Evolutionary conservation across 495 filamentous ascomycete species (phyloP).

Genomic region (Penicillium bialowiezense): DNA sequence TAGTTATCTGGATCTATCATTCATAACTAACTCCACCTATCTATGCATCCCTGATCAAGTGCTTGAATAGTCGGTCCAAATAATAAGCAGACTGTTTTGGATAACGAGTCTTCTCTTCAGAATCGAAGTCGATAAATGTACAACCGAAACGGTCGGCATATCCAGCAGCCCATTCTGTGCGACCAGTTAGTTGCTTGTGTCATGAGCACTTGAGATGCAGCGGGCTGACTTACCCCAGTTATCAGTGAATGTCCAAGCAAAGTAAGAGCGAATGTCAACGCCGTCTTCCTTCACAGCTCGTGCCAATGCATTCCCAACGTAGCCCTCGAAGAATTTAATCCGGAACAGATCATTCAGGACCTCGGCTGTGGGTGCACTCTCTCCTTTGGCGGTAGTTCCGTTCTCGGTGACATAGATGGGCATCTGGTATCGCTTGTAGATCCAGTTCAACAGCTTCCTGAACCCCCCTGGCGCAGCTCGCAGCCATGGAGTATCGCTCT

Average conservation of each 20-base stretch:
- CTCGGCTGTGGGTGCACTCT: slow-evolving; percentile 35
- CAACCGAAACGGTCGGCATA: slow-evolving; percentile 46
- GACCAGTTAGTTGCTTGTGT: slow-evolving; percentile 7
- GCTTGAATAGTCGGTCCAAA: slow-evolving; percentile 38
- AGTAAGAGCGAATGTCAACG: slow-evolving; percentile 45
- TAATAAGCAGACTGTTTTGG: slow-evolving; percentile 46
- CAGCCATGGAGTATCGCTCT: slow-evolving; percentile 48
- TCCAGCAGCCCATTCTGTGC: slow-evolving; percentile 49
- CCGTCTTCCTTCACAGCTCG: slow-evolving; percentile 42
- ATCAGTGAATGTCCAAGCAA: slow-evolving; percentile 50
- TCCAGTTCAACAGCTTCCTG: slow-evolving; percentile 44
- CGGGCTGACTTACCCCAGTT: slow-evolving; percentile 31
- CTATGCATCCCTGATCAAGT: slow-evolving; percentile 29
- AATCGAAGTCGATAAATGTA: slow-evolving; percentile 43
- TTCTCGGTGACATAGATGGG: slow-evolving; percentile 53
- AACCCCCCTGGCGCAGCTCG: slow-evolving; percentile 40
- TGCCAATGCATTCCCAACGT: slow-evolving; percentile 41
- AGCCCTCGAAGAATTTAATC: slow-evolving; percentile 43
- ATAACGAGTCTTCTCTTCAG: slow-evolving; percentile 43
- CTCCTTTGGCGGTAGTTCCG: slow-evolving; percentile 46
- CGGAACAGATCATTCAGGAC: slow-evolving; percentile 44
- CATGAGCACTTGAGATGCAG: neutral
- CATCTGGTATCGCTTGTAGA: slow-evolving; percentile 38
- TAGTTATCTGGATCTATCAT: no score
- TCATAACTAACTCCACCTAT: no score